Evolutionary conservation across 495 filamentous ascomycete species (phyloP), one percentile per base, ranked within the genome.

Genomic region (Ascodesmis nigricans): DNA sequence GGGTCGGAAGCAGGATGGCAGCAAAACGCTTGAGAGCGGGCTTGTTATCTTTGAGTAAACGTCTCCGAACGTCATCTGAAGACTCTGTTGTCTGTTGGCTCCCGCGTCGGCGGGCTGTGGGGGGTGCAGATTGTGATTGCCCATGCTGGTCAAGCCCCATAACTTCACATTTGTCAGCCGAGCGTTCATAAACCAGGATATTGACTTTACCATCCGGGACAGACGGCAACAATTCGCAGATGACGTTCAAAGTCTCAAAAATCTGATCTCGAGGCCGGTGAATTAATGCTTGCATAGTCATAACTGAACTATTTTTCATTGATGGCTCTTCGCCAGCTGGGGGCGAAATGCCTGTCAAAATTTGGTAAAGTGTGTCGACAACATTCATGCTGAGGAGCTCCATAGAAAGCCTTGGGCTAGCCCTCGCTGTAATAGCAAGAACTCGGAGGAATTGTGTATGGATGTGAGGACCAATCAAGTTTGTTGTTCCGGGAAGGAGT

Each of bases 251-350:
- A 3, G 90, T 92, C 59, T 99, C 90, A 46, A 79, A 82, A 17
- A 99, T 75, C 53, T 95, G 90, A 47, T 99, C 87, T 28, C 81
- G 70, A n/a, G 87, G 87, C 21, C 83, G 69, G 49, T 95, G 90
- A 35, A 99, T 92, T 45, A 99, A 58, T 20, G 87, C 83, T 52
- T 99, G 87, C 90, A 99, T 95, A 54, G 95, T 83, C 31, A 99
- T 70, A 18, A 95, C 84, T 50, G 78, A 91, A 57, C 95, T 84
- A 49, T 93, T 81, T 56, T 87, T 91, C 26, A 68, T 58, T 16
- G 65, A 67, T n/a, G 78, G 75, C 50, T 84, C 75, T 11, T 90
- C 78, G 26, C 76, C 76, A 43, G 60, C 67, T 15, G 87, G 87
- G 4, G 87, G 78, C 0, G 87, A 99, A 0, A 99, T 78, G 21